phyloP scores from a whole-genome alignment of 257 asterid genomes.

The Scutellaria barbata region DNA sequence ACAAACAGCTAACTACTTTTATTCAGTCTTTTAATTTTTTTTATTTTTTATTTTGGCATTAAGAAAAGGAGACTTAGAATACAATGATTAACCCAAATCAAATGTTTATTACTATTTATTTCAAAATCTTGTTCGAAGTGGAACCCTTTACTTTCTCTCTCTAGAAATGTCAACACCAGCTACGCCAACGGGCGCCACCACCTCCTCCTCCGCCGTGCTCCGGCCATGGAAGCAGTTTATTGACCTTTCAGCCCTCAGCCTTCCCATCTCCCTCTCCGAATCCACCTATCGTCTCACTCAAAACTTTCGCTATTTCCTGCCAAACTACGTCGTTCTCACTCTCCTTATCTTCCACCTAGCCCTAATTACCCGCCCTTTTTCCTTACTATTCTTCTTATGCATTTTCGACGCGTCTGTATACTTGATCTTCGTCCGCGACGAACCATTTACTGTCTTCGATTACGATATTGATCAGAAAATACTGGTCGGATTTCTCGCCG shows the following conservation, averaged over 20 bases:
- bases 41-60: no score
- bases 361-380: slow-evolving; percentile 70
- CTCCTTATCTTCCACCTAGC: slow-evolving; percentile 59
- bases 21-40: no score
- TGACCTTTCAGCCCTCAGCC: slow-evolving; percentile 58
- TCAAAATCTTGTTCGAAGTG: neutral
- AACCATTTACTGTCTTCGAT: slow-evolving; percentile 59
- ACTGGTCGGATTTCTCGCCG: slow-evolving; percentile 52
- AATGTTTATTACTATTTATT: neutral
- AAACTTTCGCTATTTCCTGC: slow-evolving; percentile 72
- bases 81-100: no score
- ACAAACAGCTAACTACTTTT: no score
- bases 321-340: slow-evolving; percentile 65
- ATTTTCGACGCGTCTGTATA: slow-evolving; percentile 55
- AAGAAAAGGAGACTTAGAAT: no score
- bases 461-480: slow-evolving; percentile 60
- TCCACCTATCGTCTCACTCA: slow-evolving; percentile 68
- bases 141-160: slow-evolving; percentile 26
- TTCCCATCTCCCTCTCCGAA: slow-evolving; percentile 87
- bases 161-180: slow-evolving; percentile 41
- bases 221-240: slow-evolving; percentile 79
- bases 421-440: slow-evolving; percentile 51
- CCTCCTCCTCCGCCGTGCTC: slow-evolving; percentile 45
- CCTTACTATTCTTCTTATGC: slow-evolving; percentile 67
- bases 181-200: slow-evolving; percentile 49